A percentile compares a stretch with the other conserved stretches of the same genome.
Evolutionary conservation across 306 rosid genomes (phyloP).

Genomic region (Vigna trinervia): DNA sequence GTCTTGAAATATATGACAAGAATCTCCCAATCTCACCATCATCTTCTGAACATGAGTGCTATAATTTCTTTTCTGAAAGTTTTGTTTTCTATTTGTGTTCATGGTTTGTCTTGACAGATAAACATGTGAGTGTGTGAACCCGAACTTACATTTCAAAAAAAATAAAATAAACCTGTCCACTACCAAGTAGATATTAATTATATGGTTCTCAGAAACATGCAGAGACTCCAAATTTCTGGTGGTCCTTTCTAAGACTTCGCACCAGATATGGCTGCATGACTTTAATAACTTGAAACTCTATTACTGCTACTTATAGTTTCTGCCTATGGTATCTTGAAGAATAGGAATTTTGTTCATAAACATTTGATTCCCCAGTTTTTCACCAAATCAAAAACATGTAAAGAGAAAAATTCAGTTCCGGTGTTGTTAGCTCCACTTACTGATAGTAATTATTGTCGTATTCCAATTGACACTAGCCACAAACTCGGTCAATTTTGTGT

Average conservation of each 20-base stretch:
- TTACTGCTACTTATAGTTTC: constrained; percentile 7
- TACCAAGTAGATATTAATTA: constrained; percentile 30
- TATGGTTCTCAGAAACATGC: constrained; percentile 27
- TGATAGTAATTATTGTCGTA: constrained; percentile 2
- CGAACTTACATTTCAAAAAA: not conserved
- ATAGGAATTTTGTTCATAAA: not conserved
- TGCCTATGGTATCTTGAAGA: not conserved
- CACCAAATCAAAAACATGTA: constrained; percentile 23
- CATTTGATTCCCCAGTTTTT: constrained; percentile 3
- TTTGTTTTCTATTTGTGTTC: not conserved
- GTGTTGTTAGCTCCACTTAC: not conserved
- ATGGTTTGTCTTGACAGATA: constrained; percentile 2
- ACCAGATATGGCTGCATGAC: not conserved
- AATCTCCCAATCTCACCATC: not conserved
- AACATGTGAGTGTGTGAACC: not conserved
- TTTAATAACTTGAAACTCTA: constrained; percentile 9
- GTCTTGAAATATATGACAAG: too few relatives aligned
- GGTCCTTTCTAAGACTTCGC: constrained; percentile 21
- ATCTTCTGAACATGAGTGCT: not conserved
- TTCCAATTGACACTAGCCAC: constrained; percentile 47
- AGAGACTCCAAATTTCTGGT: constrained; percentile 22
- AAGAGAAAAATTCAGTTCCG: constrained; percentile 24
- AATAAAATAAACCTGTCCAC: not conserved
- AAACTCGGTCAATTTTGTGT: constrained; percentile 36
- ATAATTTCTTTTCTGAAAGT: not conserved